Percentiles rank a stretch among this genome's conserved stretches.
phyloP scores from a whole-genome alignment of 2,329 filamentous ascomycete genomes.

The Claviceps pusilla region DNA sequence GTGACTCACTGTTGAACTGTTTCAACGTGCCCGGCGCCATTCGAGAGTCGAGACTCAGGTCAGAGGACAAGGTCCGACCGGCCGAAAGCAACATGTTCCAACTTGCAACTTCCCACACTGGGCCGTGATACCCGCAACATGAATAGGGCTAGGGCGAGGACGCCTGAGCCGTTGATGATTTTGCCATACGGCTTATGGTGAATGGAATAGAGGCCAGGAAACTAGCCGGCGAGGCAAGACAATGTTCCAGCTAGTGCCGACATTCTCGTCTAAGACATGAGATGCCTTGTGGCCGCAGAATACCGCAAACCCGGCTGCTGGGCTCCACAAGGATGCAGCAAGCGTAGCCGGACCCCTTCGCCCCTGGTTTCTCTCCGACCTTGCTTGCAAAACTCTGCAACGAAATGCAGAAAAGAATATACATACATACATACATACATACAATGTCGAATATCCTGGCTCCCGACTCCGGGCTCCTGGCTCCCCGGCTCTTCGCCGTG shows the following conservation, averaged over 20 bases:
- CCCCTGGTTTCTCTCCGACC: neutral
- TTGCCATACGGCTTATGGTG: neutral
- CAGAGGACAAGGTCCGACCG: neutral
- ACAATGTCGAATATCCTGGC: neutral
- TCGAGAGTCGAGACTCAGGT: neutral
- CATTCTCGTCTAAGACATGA: neutral
- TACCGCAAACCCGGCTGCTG: neutral
- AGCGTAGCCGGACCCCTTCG: neutral
- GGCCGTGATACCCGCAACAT: neutral
- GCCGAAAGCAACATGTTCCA: neutral
- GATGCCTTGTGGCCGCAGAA: neutral
- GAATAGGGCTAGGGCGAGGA: too few species aligned
- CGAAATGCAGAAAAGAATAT: neutral
- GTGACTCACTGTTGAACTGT: neutral
- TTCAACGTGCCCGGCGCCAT: neutral
- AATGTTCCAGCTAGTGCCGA: neutral
- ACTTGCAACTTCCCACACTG: neutral
- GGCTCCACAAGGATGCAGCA: neutral
- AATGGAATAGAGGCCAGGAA: neutral
- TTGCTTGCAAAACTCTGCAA: neutral
- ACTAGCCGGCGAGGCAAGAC: neutral
- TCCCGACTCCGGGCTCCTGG: neutral
- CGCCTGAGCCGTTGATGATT: neutral
- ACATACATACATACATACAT: too few species aligned
- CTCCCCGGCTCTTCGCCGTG: neutral